Evolutionary conservation across 75 land plant genomes (phyloP).

Genomic region (Cupressus sempervirens): DNA sequence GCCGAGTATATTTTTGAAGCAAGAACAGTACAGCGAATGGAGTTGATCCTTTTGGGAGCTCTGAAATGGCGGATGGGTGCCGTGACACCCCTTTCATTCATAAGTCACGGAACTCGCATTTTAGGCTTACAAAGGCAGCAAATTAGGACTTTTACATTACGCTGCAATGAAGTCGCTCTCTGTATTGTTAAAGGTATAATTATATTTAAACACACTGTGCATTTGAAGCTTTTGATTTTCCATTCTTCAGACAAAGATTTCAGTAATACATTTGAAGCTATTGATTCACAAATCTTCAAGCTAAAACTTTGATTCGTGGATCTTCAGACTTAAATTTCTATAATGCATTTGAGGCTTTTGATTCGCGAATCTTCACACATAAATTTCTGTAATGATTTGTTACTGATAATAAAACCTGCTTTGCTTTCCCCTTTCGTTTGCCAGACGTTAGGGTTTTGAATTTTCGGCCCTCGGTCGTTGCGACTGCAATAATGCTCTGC

Average conservation of each 20-base stretch:
- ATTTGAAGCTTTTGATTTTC: too few species aligned
- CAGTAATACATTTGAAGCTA: too few species aligned
- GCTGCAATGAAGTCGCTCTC: constrained; percentile 21
- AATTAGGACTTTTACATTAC: constrained; percentile 14
- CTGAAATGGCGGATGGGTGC: constrained; percentile 63
- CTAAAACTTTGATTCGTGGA: background rate
- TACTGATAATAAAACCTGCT: background rate
- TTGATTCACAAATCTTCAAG: too few species aligned
- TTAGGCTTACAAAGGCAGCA: constrained; percentile 13
- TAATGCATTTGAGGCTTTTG: background rate
- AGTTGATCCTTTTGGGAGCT: constrained; percentile 46
- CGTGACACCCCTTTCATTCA: constrained; percentile 55
- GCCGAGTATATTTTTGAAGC: constrained; percentile 53
- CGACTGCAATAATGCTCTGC: background rate
- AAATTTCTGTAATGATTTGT: background rate
- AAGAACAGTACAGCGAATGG: constrained; percentile 63
- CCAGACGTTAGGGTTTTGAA: background rate
- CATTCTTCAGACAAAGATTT: too few species aligned
- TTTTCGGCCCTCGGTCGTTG: background rate
- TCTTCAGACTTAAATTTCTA: background rate
- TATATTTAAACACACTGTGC: too few species aligned
- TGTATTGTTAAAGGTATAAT: constrained; percentile 19
- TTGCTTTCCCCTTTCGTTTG: background rate
- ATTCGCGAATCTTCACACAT: too few species aligned
- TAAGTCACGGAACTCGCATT: constrained; percentile 27